Evolutionary conservation across 176 grass and related monocot species (phyloP), one percentile per base, ranked within the genome.

Genomic region (Pontederia paniculata): DNA sequence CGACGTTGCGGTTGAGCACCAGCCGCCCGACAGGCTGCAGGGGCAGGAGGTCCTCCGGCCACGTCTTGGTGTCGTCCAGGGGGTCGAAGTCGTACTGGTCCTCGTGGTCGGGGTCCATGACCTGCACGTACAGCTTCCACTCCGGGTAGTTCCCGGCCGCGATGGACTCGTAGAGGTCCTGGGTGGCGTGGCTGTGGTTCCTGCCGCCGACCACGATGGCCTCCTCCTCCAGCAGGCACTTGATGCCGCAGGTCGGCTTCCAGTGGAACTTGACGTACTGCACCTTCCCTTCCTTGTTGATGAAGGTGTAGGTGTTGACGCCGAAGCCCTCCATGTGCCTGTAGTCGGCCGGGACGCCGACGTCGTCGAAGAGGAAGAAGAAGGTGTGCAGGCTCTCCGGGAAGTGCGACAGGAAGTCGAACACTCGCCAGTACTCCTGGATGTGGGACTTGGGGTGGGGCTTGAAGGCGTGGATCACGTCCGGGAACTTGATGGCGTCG

Each of bases 321-420:
- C 89, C 84, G 53, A 95, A 95, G 0, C 89, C 89, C 0, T 95
- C 75, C 89, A 95, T 95, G 78, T 95, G 89, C 21, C 89, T 74
- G 78, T 95, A 95, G 61, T 95, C 69, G 0, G 78, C 23, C 0
- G 89, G 89, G 9, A 95, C 76, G 10, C 89, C 89, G 17, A 95
- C 84, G 56, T 95, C 89, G 23, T 95, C 89, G 71, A 88, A 95
- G 61, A 95, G 84, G 81, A 95, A 95, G 84, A 85, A 88, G 84
- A 95, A 95, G 28, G 84, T 95, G 84, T 95, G 89, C 9, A 95
- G 75, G 69, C 78, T 82, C 84, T 95, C 89, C 0, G 89, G 89
- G 66, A 50, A 84, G 42, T 95, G 89, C 0, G 89, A 95, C 0
- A 95, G 10, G 50, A 80, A 95, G 50, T 95, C 89, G 53, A 95